Evolutionary conservation across 2,329 filamentous ascomycete genomes (phyloP), one percentile per base, ranked within the genome.

Genomic region (Malbranchea cinnamomea): DNA sequence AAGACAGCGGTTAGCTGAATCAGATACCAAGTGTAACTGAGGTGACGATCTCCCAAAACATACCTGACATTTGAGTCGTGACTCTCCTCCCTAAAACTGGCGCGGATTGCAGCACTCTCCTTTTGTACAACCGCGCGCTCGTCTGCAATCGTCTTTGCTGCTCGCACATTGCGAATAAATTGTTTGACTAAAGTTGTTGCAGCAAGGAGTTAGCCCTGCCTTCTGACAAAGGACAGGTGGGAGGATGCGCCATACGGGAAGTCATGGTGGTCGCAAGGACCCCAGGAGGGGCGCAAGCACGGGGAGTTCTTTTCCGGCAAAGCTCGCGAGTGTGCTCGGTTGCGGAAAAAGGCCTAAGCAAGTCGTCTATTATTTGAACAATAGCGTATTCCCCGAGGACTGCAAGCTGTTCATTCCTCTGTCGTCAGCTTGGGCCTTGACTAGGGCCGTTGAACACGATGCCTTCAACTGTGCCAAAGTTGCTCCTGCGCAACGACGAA

Each of bases 81-180:
- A 59, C 83, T 92, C 63, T 98, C 89, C 59, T 98, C 89, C 50
- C 89, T 74, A 56, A 98, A 98, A 62, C 87, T 95, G 44, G 89
- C 84, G 59, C 89, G 73, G 52, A 98, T 98, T 27, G 87, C 82
- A 35, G 89, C 89, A 60, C 89, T 98, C 64, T 98, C 89, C 60
- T 98, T 98, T 51, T 95, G 89, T 40, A 98, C 91, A 33, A 98
- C 89, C 30, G 89, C 87, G 52, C 89, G 76, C 65, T 98, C 89
- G 60, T 98, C 89, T 54, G 91, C 91, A 53, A 98, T 94, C 20
- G 89, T 98, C 66, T 98, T 98, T 37, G 89, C 84, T 38, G 89
- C 87, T 55, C 89, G 83, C 53, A 98, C 89, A 62, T 94, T 95
- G 54, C 89, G 85, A 60, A 98, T 98, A 63, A 98, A 98, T 63